These are phyloP conservation scores for Salvia hispanica DNA, from an alignment of 257 asterid species.

Conservation along the genomic window DNA sequence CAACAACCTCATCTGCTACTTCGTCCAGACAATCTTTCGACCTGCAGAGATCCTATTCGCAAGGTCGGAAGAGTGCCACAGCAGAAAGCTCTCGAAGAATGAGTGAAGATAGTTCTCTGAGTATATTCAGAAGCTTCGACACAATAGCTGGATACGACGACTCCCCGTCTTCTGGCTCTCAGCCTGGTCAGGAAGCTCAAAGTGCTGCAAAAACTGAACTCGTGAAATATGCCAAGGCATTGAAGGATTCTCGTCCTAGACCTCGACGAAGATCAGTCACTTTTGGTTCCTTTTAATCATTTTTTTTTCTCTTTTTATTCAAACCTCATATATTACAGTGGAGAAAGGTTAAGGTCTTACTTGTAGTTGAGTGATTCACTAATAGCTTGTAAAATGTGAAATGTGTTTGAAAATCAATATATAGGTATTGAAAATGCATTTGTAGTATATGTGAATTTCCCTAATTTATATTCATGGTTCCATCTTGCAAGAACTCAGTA, in stretches of 20 bases:
- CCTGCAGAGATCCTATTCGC: constrained; percentile 45
- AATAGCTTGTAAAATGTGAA: neutral
- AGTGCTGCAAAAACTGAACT: constrained; percentile 53
- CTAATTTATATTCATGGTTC: no score
- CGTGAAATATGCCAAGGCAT: constrained; percentile 76
- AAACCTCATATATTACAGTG: neutral
- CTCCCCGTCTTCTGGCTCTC: constrained; percentile 24
- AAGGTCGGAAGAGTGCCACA: constrained; percentile 36
- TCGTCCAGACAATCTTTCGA: constrained; percentile 57
- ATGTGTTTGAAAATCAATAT: no score
- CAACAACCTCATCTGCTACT: constrained; percentile 47
- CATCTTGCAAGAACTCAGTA: no score
- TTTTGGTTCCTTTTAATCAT: constrained; percentile 50
- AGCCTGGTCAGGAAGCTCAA: constrained; percentile 42
- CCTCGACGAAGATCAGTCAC: constrained; percentile 56
- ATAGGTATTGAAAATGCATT: no score
- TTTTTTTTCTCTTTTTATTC: neutral
- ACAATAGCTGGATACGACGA: constrained; percentile 34
- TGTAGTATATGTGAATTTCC: no score
- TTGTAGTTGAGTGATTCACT: constrained; percentile 1
- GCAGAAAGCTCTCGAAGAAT: constrained; percentile 44
- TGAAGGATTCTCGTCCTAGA: constrained; percentile 52
- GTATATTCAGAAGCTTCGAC: constrained; percentile 42
- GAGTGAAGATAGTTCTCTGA: constrained; percentile 49
- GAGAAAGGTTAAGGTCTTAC: neutral